These are phyloP conservation scores for Anastatica hierochuntica DNA, from an alignment of 345 rosid species.

Conservation along the genomic window DNA sequence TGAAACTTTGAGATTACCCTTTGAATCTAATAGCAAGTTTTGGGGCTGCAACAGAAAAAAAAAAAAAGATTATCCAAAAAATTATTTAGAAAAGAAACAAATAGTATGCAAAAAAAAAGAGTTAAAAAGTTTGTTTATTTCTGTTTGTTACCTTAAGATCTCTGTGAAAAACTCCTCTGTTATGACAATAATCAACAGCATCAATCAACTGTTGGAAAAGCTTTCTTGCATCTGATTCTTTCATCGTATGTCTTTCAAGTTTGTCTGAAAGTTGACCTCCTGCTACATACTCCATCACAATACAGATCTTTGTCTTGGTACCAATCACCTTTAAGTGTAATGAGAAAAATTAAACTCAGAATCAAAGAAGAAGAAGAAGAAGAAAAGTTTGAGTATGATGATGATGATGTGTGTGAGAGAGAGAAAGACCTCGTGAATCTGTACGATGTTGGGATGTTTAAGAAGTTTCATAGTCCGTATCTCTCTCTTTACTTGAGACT, in stretches of 20 bases:
- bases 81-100: neutral
- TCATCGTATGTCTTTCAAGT: constrained; percentile 51
- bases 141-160: constrained; percentile 58
- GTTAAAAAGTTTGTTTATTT: neutral
- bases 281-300: constrained; percentile 73
- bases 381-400: too few relatives aligned
- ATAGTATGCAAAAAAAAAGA: neutral
- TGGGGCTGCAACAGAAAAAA: constrained; percentile 52
- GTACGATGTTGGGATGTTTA: constrained; percentile 68
- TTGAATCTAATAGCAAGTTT: constrained; percentile 61
- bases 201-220: constrained; percentile 79
- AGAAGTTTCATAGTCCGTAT: constrained; percentile 82
- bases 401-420: too few relatives aligned
- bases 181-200: constrained; percentile 76
- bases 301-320: constrained; percentile 73
- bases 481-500: constrained; percentile 75
- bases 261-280: constrained; percentile 86
- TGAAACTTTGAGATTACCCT: constrained; percentile 75
- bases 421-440: constrained; percentile 61
- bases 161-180: constrained; percentile 84
- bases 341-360: neutral
- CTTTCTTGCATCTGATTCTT: constrained; percentile 68
- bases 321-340: constrained; percentile 56
- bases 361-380: constrained; percentile 2
- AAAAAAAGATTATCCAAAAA: constrained; percentile 2